These are phyloP conservation scores for Auriscalpium microsporum DNA, from an alignment of 768 basidiomycete genomes.

Conservation along the genomic window DNA sequence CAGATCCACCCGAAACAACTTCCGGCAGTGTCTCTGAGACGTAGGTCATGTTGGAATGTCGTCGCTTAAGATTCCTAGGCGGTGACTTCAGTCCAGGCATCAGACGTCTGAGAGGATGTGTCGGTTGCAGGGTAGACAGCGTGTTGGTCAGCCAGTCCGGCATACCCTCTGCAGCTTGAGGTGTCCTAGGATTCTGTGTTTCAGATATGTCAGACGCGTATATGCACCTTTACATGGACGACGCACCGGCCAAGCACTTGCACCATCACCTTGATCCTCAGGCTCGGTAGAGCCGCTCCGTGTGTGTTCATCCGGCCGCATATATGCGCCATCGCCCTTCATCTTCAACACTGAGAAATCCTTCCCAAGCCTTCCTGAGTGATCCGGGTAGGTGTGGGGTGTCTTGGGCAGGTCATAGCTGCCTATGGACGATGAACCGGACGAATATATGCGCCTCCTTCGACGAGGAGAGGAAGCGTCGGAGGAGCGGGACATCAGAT, in stretches of 20 bases:
- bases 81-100: constrained; percentile 7
- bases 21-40: constrained; percentile 3
- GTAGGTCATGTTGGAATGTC: neutral
- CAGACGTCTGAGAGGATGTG: constrained; percentile 41
- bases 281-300: neutral
- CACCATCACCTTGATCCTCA: neutral
- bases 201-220: neutral
- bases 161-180: constrained; percentile 24
- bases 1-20: neutral
- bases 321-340: constrained; percentile 12
- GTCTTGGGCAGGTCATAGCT: constrained; percentile 34
- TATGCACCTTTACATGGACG: neutral
- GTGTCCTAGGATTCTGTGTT: neutral
- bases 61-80: neutral
- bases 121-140: constrained; percentile 36
- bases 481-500: constrained; percentile 23
- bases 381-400: constrained; percentile 32
- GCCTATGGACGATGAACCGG: constrained; percentile 37
- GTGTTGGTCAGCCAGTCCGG: constrained; percentile 52
- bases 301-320: neutral
- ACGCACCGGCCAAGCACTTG: constrained; percentile 2
- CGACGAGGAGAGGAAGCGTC: constrained; percentile 4
- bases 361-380: constrained; percentile 27
- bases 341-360: constrained; percentile 38
- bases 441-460: constrained; percentile 29